phyloP scores from a whole-genome alignment of 495 filamentous ascomycete genomes.

The Thermothielavioides terrestris region DNA sequence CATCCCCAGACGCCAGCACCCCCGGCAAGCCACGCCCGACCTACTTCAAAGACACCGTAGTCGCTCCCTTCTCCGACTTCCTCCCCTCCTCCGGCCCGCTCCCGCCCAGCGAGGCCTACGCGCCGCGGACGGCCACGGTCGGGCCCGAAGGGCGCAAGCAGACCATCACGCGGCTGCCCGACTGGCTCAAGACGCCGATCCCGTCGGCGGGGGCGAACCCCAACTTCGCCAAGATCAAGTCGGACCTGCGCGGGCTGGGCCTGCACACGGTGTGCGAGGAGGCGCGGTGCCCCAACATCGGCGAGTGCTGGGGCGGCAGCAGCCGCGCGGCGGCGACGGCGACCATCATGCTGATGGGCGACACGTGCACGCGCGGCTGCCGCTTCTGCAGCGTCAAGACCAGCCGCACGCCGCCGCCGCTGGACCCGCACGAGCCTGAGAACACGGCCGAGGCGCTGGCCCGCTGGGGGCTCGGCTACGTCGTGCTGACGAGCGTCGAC shows the following conservation, averaged over 20 bases:
- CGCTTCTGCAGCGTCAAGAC: constrained; percentile 98
- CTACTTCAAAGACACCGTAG: constrained; percentile 75
- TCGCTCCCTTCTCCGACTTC: constrained; percentile 83
- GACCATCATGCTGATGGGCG: constrained; percentile 99
- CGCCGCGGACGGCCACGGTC: constrained; percentile 69
- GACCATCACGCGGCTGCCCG: constrained; percentile 82
- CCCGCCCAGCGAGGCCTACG: constrained; percentile 49
- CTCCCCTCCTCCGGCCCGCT: constrained; percentile 42
- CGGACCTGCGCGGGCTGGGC: constrained; percentile 78
- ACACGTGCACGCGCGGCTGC: constrained; percentile 94
- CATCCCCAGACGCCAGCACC: constrained; percentile 7
- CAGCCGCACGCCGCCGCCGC: constrained; percentile 60
- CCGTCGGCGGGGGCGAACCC: constrained; percentile 56
- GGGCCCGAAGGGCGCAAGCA: constrained; percentile 73
- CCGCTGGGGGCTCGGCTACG: constrained; percentile 91
- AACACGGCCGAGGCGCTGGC: constrained; percentile 89
- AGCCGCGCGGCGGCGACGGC: constrained; percentile 87
- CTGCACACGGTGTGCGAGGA: constrained; percentile 97
- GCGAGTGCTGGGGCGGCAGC: constrained; percentile 91
- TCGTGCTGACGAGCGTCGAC: constrained; percentile 88
- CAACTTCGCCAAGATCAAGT: constrained; percentile 90
- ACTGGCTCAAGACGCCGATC: constrained; percentile 94
- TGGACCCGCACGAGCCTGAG: constrained; percentile 95
- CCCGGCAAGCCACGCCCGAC: constrained; percentile 42
- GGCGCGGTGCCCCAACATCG: constrained; percentile 93